These are phyloP conservation scores for Litchi chinensis DNA, from an alignment of 345 rosid species.

Conservation along the genomic window DNA sequence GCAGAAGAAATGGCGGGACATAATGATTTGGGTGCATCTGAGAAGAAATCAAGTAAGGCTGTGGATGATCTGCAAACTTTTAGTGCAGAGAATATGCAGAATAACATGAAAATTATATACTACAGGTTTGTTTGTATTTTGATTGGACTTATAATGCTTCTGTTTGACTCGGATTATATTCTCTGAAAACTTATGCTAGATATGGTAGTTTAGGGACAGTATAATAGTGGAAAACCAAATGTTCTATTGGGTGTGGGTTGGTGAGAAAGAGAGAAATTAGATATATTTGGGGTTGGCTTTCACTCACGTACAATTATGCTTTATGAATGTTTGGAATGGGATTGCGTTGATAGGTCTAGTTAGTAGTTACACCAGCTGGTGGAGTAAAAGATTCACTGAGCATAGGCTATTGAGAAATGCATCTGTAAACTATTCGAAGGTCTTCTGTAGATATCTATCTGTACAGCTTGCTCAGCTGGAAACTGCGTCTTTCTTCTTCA, in stretches of 20 bases:
- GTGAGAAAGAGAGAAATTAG: background rate
- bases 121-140: constrained; percentile 64
- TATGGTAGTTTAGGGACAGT: background rate
- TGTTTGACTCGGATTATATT: background rate
- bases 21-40: constrained; percentile 51
- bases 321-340: background rate
- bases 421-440: background rate
- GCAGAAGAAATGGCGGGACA: constrained; percentile 53
- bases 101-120: constrained; percentile 85
- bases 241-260: background rate
- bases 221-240: background rate
- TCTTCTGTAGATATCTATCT: background rate
- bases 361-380: background rate
- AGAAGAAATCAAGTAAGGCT: constrained; percentile 63
- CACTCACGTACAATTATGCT: background rate
- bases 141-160: background rate
- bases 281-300: background rate
- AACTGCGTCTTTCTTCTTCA: background rate
- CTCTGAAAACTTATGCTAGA: background rate
- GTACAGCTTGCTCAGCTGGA: background rate
- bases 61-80: constrained; percentile 63
- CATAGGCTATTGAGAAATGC: background rate
- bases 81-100: constrained; percentile 81
- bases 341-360: background rate
- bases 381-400: background rate